Evolutionary conservation across 2,329 filamentous ascomycete genomes (phyloP).

Genomic region (Alternaria incomplexa): DNA sequence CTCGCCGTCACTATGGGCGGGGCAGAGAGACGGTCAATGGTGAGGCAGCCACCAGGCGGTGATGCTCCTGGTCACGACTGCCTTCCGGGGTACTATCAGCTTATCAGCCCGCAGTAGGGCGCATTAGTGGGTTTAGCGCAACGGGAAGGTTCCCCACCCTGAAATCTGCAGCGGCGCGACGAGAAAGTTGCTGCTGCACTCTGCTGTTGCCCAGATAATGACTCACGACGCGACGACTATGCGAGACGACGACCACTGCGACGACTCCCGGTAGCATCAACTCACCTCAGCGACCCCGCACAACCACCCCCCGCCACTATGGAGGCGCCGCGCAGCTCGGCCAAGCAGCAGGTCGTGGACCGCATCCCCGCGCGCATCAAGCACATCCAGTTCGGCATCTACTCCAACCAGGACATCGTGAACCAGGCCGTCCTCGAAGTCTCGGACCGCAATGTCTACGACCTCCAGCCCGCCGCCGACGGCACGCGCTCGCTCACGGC

Average conservation of each 20-base stretch:
- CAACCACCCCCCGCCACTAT: slow-evolving; percentile 16
- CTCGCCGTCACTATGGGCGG: slow-evolving; percentile 4
- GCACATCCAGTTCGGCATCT: slow-evolving; percentile 91
- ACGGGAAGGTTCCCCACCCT: slow-evolving; percentile 26
- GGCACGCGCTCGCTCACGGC: slow-evolving; percentile 72
- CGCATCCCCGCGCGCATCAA: slow-evolving; percentile 89
- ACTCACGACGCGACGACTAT: slow-evolving; percentile 32
- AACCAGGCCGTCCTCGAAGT: slow-evolving; percentile 95
- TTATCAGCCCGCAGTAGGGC: slow-evolving; percentile 26
- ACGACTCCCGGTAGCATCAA: slow-evolving; percentile 6
- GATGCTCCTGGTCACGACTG: slow-evolving; percentile 17
- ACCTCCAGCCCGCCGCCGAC: slow-evolving; percentile 69
- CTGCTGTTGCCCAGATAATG: slow-evolving; percentile 18
- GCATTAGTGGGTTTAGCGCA: slow-evolving; percentile 1
- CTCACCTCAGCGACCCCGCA: neutral
- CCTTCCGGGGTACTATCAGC: slow-evolving; percentile 27
- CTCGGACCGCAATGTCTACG: slow-evolving; percentile 91
- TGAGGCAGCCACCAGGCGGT: slow-evolving; percentile 1
- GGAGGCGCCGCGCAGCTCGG: slow-evolving; percentile 36
- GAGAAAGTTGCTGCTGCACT: slow-evolving; percentile 9
- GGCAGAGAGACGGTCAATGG: slow-evolving; percentile 6
- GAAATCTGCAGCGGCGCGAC: slow-evolving; percentile 27
- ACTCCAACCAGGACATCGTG: slow-evolving; percentile 92
- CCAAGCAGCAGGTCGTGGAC: slow-evolving; percentile 90
- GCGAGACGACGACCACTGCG: slow-evolving; percentile 12